Conservation (phyloP, 768 basidiomycete genomes). For the Lentinula detonsa region DNA sequence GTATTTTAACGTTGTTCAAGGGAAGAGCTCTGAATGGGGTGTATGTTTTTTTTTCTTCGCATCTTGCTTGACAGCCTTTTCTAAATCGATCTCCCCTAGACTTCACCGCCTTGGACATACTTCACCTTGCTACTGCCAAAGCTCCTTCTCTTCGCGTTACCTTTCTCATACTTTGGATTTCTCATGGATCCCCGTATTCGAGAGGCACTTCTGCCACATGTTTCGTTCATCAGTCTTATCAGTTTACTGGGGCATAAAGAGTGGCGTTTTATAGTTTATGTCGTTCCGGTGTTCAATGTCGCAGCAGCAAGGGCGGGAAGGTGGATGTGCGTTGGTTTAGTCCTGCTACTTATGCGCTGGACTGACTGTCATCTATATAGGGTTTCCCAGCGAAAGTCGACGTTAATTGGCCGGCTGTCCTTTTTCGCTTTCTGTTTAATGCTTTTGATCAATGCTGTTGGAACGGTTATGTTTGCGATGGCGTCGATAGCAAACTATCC, state of each 20-base stretch:
- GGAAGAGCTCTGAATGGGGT: slow-evolving; percentile 91
- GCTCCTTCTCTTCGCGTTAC: slow-evolving; percentile 59
- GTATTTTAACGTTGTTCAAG: slow-evolving; percentile 82
- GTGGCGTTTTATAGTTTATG: slow-evolving; percentile 94
- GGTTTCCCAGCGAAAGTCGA: slow-evolving; percentile 41
- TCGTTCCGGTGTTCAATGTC: slow-evolving; percentile 76
- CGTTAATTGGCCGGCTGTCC: slow-evolving; percentile 36
- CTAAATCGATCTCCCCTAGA: slow-evolving; percentile 30
- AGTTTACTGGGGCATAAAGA: slow-evolving; percentile 89
- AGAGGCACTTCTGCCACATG: slow-evolving; percentile 42
- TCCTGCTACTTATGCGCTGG: neutral
- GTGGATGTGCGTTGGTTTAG: slow-evolving; percentile 52
- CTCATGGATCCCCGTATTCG: slow-evolving; percentile 43
- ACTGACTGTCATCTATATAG: slow-evolving; percentile 20
- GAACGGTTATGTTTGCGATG: slow-evolving; percentile 46
- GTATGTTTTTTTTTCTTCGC: slow-evolving; percentile 40
- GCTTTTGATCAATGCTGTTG: slow-evolving; percentile 44
- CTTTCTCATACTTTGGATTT: slow-evolving; percentile 53
- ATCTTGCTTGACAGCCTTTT: neutral
- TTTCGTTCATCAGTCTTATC: slow-evolving; percentile 54
- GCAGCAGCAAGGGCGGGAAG: slow-evolving; percentile 63
- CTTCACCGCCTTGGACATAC: slow-evolving; percentile 66
- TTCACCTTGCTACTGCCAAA: slow-evolving; percentile 68
- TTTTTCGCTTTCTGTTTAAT: slow-evolving; percentile 40
- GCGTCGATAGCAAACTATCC: slow-evolving; percentile 82